Base-by-base conservation (phyloP, 768 basidiomycete species). In the Boletus coccyginus region DNA sequence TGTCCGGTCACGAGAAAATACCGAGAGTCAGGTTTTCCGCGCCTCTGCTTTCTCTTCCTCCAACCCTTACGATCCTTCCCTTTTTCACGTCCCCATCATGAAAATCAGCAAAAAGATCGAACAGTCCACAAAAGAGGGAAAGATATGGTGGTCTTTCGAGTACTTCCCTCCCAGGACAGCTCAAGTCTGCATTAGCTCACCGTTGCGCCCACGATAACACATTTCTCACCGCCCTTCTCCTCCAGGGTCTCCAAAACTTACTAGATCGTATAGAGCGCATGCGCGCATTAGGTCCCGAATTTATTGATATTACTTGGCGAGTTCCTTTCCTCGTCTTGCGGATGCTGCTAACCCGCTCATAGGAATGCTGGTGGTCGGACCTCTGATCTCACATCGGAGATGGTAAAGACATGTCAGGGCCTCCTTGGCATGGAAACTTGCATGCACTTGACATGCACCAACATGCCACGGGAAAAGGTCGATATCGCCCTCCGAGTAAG, bases 231-330 rank as follows among this genome's bases (percentile, higher is more conserved):
- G 2, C 4, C n/a, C 53, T 52, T 27, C 11, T 27, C 36, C 32
- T 14, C 38, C 40, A 60, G 61, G 64, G 70, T 51, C 69, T 97
- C 46, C 92, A 96, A 87, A 99, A 99, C 73, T 79, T 99, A 35
- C 81, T 97, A 57, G 95, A 98, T 74, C 94, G 97, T 66, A 98
- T 99, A 75, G 96, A 98, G 73, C 92, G 95, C 60, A 98, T 99
- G 97, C 83, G 94, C 51, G 83, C 84, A 9, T 76, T 97, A 36
- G 96, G 97, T 2, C 97, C 97, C 10, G 96, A 97, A 71, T 99
- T 99, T 70, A 90, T 98, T 64, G 96, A 98, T 71, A 96, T 98
- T 67, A 98, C 96, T 70, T 98, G 93, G 93, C 86, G 57, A 46
- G 78, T 56, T 12, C 50, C 51, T 52, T 57, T 61, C 44, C 41